These are phyloP conservation scores for Gossypium lobatum DNA, from an alignment of 441 rosid species.

Conservation along the genomic window DNA sequence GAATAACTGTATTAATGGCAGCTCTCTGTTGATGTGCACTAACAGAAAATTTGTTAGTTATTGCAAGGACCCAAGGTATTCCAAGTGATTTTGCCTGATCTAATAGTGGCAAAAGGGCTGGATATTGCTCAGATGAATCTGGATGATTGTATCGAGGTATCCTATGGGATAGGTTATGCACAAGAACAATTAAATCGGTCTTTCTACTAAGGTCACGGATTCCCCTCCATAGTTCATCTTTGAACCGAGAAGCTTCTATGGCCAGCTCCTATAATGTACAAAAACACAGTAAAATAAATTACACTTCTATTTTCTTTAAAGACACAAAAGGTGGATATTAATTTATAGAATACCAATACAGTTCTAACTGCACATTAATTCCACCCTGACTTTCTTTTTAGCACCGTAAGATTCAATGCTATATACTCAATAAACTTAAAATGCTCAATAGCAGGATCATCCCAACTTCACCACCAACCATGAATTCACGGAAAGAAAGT, in stretches of 20 bases:
- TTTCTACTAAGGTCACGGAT: conserved; percentile 68
- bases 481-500: not conserved
- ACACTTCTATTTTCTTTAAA: not conserved
- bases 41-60: conserved; percentile 95
- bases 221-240: conserved; percentile 93
- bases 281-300: not conserved
- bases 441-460: not conserved
- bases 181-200: conserved; percentile 81
- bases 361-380: not conserved
- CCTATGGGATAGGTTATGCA: conserved; percentile 89
- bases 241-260: conserved; percentile 61
- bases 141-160: conserved; percentile 59
- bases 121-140: conserved; percentile 44
- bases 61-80: conserved; percentile 93
- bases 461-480: not conserved
- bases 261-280: conserved; percentile 53
- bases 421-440: not conserved
- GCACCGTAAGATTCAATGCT: not conserved
- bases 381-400: not conserved
- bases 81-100: conserved; percentile 90
- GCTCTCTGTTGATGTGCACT: conserved; percentile 93
- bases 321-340: not conserved
- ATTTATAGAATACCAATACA: not conserved
- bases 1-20: conserved; percentile 66
- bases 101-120: conserved; percentile 72